These are phyloP conservation scores for Dispira parvispora DNA, from an alignment of 192 early-diverging fungal species.

Conservation along the genomic window DNA sequence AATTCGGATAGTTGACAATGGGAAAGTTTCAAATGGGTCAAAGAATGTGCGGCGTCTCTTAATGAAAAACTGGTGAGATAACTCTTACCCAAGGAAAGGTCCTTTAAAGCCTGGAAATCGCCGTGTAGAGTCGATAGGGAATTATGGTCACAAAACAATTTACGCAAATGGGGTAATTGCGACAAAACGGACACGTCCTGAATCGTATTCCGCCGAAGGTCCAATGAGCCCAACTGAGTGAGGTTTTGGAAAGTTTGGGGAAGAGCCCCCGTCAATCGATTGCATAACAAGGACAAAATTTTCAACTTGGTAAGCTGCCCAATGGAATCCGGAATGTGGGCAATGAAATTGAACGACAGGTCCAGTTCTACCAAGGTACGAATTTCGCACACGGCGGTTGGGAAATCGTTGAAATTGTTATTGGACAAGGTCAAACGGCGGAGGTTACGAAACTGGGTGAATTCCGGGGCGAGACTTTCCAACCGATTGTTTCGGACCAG, in stretches of 20 bases:
- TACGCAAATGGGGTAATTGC: conserved; percentile 35
- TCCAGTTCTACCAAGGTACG: conserved; percentile 48
- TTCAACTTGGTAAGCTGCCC: conserved; percentile 40
- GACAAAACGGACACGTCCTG: conserved; percentile 43
- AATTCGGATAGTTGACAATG: conserved; percentile 53
- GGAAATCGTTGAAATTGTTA: conserved; percentile 59
- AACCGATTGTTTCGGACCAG: conserved; percentile 57
- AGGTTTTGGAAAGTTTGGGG: conserved; percentile 42
- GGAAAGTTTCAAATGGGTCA: conserved; percentile 37
- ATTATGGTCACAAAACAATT: conserved; percentile 56
- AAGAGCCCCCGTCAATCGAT: conserved; percentile 49
- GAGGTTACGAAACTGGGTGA: conserved; percentile 39
- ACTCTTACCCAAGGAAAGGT: conserved; percentile 44
- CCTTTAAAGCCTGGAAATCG: conserved; percentile 34
- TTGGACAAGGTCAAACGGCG: conserved; percentile 56
- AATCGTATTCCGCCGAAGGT: conserved; percentile 67
- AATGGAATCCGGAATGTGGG: conserved; percentile 49
- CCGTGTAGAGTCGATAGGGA: conserved; percentile 41
- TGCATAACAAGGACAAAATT: conserved; percentile 53
- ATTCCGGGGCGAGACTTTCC: conserved; percentile 44
- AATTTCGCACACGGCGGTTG: conserved; percentile 42
- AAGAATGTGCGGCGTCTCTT: conserved; percentile 21
- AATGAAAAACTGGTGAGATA: conserved; percentile 51
- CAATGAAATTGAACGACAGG: conserved; percentile 70
- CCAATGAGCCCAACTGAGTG: conserved; percentile 44